Percentiles rank a stretch among this genome's conserved stretches.
phyloP scores from a whole-genome alignment of 2,329 filamentous ascomycete species.

The Neopestalotiopsis clavispora region DNA sequence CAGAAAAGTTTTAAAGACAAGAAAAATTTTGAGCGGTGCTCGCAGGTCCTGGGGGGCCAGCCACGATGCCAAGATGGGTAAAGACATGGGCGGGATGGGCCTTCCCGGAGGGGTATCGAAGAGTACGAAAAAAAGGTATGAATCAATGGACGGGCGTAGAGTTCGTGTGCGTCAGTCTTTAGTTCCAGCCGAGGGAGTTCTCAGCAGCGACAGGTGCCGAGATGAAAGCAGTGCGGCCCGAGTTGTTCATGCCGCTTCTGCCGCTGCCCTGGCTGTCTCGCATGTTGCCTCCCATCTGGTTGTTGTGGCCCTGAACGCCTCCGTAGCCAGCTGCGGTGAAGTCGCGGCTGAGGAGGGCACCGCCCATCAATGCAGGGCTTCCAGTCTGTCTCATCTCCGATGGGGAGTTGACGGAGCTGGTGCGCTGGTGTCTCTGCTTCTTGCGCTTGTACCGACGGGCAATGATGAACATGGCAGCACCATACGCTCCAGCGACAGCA shows the following conservation, averaged over 20 bases:
- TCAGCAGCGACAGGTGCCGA: conserved; percentile 90
- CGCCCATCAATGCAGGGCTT: conserved; percentile 72
- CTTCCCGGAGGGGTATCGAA: conserved; percentile 52
- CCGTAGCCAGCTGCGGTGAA: conserved; percentile 55
- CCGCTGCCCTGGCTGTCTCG: conserved; percentile 71
- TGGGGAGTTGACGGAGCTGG: conserved; percentile 70
- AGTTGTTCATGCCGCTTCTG: conserved; percentile 56
- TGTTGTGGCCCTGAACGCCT: conserved; percentile 40
- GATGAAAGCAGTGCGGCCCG: conserved; percentile 69
- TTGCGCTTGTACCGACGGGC: conserved; percentile 90
- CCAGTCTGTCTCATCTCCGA: conserved; percentile 60
- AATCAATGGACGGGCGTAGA: conserved; percentile 36
- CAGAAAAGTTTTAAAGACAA: conserved; percentile 28
- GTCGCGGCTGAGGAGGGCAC: conserved; percentile 64
- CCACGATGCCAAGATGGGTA: conserved; percentile 15
- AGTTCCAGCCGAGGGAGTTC: conserved; percentile 97
- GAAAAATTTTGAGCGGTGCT: conserved; percentile 35
- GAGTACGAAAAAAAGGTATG: conserved; percentile 33
- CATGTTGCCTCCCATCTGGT: conserved; percentile 25
- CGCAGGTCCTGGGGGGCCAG: conserved; percentile 30
- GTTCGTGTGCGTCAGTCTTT: conserved; percentile 43
- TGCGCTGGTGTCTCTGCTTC: conserved; percentile 76
- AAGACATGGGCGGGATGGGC: conserved; percentile 27
- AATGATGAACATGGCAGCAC: conserved; percentile 92
- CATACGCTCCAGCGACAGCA: conserved; percentile 82